Base-by-base conservation (phyloP, 306 rosid genomes). In the Cercis canadensis region DNA sequence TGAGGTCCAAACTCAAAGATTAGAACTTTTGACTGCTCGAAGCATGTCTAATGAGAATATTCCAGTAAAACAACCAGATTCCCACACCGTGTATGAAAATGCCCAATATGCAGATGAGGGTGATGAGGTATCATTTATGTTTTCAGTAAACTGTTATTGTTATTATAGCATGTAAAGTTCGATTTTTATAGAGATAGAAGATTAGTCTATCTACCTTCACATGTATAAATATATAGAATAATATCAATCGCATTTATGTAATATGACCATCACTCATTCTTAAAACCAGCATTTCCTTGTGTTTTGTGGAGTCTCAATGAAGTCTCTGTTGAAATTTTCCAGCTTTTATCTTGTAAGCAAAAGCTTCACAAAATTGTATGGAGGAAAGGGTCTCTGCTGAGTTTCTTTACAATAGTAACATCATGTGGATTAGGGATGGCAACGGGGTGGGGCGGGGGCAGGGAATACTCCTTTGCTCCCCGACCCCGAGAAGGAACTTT, bases 11-110 rank as follows among this genome's bases (percentile, higher is more conserved):
- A 94, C 99, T 41, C 99, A 91, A 78, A 89, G 97, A 86, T 72
- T 95, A 79, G 99, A 95, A 87, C 88, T 95, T 71, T 83, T 91
- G 89, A 87, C 96, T 57, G 82, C 99, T 75, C 96, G 80, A 87
- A 89, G 84, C 64, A 91, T 95, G 97, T 90, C 86, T 36, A 78
- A 65, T 39, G 96, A 72, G 72, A 79, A 78, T 72, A 71, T 78
- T 80, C 76, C 85, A 10, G 72, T 78, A 7, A 82, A 84, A 69
- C 94, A 78, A 72, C 87, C 84, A 44, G 87, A 82, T 70, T 69
- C 88, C 46, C 85, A 11, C 19, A 69, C 71, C 58, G 31, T 68
- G 32, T 77, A 70, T 34, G 92, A 87, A 44, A 90, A 81, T 73
- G 79, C 75, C 37, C 81, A 78, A 15, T 92, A 87, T 70, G 96